Base-by-base conservation (phyloP, 345 rosid genomes). In the Euphorbia lathyris region DNA sequence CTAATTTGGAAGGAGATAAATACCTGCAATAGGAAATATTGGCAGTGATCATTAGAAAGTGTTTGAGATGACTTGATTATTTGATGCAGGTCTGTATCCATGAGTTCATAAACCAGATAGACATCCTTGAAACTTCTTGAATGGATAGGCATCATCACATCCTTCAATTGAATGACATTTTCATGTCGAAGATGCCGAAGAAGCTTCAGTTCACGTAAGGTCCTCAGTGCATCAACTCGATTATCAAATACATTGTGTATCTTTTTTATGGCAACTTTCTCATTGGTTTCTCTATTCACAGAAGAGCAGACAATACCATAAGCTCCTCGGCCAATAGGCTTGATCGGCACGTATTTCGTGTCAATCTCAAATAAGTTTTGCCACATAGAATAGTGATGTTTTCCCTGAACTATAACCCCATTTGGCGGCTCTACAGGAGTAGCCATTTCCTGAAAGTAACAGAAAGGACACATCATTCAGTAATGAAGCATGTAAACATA, bases 51-150 rank as follows among this genome's bases (percentile, higher is more conserved):
- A 43, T 87, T 86, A 4, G 80, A 63, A 12, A 92, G 91, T 36
- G 79, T 43, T 71, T 90, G 98, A 72, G 96, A 81, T 20, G 98
- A 90, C 81, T 89, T 90, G 16, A 92, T 88, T 63, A 88, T 90
- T 72, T 92, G 97, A 76, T 92, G 91, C 58, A 92, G 78, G 83
- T 92, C 94, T 0, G 93, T 87, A 65, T 88, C 96, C 94, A 90
- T 90, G 56, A 92, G 92, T 68, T 90, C 98, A 30, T 86, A 92
- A 36, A 92, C 98, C 52, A 92, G 81, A 81, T 90, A 90, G 13
- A 92, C 98, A 83, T 92, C 97, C 50, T 83, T 87, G 69, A 90
- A 90, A 79, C 84, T 92, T 62, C 67, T 83, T 68, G 80, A 80
- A 20, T 90, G 86, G 67, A 57, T 73, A 45, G 97, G 90, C 87